Evolutionary conservation across 179 eudicot genomes (phyloP), one percentile per base, ranked within the genome.

Genomic region (Spinacia oleracea): DNA sequence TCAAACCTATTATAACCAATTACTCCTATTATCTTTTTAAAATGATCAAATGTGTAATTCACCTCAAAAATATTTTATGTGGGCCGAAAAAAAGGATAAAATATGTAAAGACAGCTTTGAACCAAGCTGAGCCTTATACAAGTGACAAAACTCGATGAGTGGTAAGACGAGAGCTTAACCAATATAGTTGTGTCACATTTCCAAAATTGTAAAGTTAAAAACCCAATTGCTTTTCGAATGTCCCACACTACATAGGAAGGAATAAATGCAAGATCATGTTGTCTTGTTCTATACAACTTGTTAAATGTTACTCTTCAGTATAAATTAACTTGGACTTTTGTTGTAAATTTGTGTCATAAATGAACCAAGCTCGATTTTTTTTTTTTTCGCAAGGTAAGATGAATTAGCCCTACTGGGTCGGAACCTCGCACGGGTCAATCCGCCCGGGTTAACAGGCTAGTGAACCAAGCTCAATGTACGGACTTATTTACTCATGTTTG

Each of bases 221-320:
- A 14, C 70, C 45, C 43, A 35, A 16, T 31, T 65, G 45, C n/a
- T 35, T 65, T 35, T 65, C 70, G 34, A 10, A 35, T 34, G 70
- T 20, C 70, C 70, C 70, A 65, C 70, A 65, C 1, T 34, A 34
- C 18, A 65, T 16, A 35, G 3, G 70, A 15, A 31, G 46, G 45
- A 65, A 65, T 34, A 48, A 63, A 32, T 60, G 35, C 66, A 12
- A 60, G 5, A 10, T 60, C 35, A 29, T 20, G 35, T 62, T 62
- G 67, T 62, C 67, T 62, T 62, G 20, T 62, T 62, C 29, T 31
- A 62, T 62, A 62, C 67, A 62, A 62, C 35, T 62, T 62, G 67
- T 27, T 62, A 4, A 29, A 62, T 6, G 9, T 62, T 62, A 25
- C 5, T 29, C 7, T 62, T 5, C 20, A 62, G 1, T 62, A 62